phyloP scores from a whole-genome alignment of 75 land plant genomes.

The Picea sitchensis region DNA sequence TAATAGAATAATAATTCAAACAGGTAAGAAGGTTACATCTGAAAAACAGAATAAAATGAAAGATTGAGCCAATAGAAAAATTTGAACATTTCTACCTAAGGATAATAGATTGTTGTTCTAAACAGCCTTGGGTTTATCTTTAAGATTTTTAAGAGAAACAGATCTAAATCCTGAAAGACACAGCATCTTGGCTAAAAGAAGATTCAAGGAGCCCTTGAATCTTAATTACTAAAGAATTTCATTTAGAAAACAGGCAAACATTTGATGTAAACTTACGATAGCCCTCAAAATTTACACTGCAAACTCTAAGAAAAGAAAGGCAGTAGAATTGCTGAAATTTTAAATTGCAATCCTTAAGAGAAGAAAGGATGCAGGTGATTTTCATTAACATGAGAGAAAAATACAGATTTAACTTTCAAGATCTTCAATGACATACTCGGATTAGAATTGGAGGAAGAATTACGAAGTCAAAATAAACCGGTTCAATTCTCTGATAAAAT shows the following conservation, averaged over 20 bases:
- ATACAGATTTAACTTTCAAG: not conserved
- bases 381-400: not conserved
- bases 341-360: not conserved
- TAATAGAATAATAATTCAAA: not conserved
- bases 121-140: not conserved
- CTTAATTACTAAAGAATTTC: not conserved
- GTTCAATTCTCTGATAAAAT: not conserved
- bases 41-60: too few relatives aligned
- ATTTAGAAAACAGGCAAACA: not conserved
- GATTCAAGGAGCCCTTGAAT: not conserved
- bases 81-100: not conserved
- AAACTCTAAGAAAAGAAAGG: not conserved
- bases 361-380: too few relatives aligned
- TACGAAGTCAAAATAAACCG: not conserved
- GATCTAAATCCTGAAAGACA: too few relatives aligned
- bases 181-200: too few relatives aligned
- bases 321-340: not conserved
- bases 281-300: not conserved
- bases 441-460: not conserved
- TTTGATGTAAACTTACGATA: not conserved
- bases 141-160: too few relatives aligned
- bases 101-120: not conserved
- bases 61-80: not conserved
- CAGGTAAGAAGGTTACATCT: too few relatives aligned
- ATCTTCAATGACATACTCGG: not conserved